Base-by-base conservation (phyloP, 2,329 filamentous ascomycete genomes). In the Fusarium nisikadoi region DNA sequence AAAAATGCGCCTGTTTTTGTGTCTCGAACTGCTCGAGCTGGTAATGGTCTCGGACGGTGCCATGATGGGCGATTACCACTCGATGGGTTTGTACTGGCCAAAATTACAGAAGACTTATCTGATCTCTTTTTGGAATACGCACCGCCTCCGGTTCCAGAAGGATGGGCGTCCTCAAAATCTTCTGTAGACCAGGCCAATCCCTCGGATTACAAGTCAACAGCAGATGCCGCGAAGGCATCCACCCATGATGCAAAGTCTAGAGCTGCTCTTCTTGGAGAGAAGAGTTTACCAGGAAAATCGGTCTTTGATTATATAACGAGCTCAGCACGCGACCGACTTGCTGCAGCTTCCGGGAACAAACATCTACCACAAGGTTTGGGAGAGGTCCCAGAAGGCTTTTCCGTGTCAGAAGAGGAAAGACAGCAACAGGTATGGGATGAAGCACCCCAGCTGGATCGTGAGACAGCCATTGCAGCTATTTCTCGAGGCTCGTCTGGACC, bases 251-350 rank as follows among this genome's bases (percentile, higher is more conserved):
- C 94, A 2, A 91, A 90, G 77, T 86, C 92, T 45, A 90, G 96
- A 69, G 95, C 94, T 17, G 90, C 90, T 8, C 85, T 97, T 2
- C 86, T 98, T 3, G 95, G 95, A 39, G 95, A 98, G 82, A 86
- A 89, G 42, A 70, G 75, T 39, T 84, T 98, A 1, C 95, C 95
- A 0, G 94, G 94, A 2, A 98, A 98, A 83, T 98, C 96, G 0
- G 91, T 99, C 6, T 99, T 98, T 80, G 95, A 98, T 81, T 99
- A 93, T 81, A 87, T 99, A 72, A 93, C 93, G 0, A 86, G 93
- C 0, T 88, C 92, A 38, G 90, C 93, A 7, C 90, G 96, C 68
- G 92, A 95, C 56, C 90, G 91, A 31, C 87, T 99, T 47, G 94
- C 88, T 6, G 86, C 89, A 16, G 91, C 91, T 2, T 94, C 94